A percentile compares a stretch with the other conserved stretches of the same genome.
Conservation (phyloP, 116 monocot genomes). For the Dioscorea cayenensis region DNA sequence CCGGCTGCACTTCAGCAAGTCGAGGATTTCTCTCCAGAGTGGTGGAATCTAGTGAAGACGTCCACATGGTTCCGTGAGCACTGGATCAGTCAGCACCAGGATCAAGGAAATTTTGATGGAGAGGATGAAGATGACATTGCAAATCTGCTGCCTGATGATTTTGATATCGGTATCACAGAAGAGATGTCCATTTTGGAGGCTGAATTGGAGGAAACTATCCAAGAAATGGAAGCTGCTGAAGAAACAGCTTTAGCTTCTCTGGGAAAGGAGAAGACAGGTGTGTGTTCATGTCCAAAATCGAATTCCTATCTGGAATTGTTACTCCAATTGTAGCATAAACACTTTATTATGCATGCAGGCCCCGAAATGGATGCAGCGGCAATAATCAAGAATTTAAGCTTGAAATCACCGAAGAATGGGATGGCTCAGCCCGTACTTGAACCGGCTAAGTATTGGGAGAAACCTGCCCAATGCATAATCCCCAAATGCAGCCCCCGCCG, state of each 20-base stretch:
- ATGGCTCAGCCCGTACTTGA: conserved; percentile 15
- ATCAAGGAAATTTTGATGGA: conserved; percentile 46
- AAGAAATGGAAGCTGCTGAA: conserved; percentile 11
- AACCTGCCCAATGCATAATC: conserved; percentile 43
- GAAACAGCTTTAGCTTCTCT: neutral
- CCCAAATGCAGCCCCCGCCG: conserved; percentile 52
- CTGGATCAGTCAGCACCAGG: conserved; percentile 79
- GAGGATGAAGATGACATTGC: conserved; percentile 42
- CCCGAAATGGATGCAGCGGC: conserved; percentile 19
- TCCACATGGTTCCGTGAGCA: conserved; percentile 84
- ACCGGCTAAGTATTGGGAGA: conserved; percentile 40
- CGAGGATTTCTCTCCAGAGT: conserved; percentile 90
- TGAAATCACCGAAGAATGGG: conserved; percentile 53
- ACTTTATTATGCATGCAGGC: conserved; percentile 11
- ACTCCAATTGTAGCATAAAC: too few relatives aligned
- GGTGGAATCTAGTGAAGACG: conserved; percentile 89
- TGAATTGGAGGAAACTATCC: conserved; percentile 13
- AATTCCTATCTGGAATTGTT: neutral
- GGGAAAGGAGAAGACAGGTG: conserved; percentile 17
- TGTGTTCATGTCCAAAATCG: neutral
- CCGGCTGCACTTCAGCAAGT: conserved; percentile 68
- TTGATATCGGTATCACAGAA: conserved; percentile 48
- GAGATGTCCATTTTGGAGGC: conserved; percentile 31
- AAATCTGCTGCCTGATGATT: conserved; percentile 57
- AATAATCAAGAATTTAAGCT: conserved; percentile 41